Evolutionary conservation across 208 protist genomes (phyloP).

Genomic region (Polymyxa betae): DNA sequence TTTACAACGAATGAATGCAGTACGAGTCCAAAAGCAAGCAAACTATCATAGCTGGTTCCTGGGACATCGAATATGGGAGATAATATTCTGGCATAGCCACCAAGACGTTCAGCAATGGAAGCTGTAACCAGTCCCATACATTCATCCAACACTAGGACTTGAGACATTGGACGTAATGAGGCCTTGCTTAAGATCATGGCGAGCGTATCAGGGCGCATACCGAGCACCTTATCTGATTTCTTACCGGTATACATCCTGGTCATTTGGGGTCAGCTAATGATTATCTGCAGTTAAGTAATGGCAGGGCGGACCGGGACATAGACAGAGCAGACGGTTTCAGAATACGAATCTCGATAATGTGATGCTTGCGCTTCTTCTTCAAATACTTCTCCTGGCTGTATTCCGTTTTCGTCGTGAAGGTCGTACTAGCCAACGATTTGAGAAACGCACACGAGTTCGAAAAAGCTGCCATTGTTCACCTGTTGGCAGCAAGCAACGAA

Average conservation of each 20-base stretch:
- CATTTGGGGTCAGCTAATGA: background rate
- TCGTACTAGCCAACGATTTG: background rate
- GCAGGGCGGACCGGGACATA: background rate
- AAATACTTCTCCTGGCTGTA: conserved; percentile 35
- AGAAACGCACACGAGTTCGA: background rate
- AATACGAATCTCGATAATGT: conserved; percentile 41
- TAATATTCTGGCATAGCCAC: conserved; percentile 7
- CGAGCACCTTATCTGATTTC: conserved; percentile 40
- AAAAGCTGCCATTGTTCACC: background rate
- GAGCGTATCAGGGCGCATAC: conserved; percentile 17
- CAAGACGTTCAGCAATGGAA: conserved; percentile 30
- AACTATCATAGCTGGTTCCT: too few relatives aligned
- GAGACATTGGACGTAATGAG: conserved; percentile 25
- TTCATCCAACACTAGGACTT: conserved; percentile 24
- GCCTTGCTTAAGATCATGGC: conserved; percentile 31
- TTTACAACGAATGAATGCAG: too few relatives aligned
- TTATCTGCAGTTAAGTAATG: background rate
- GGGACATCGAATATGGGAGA: background rate
- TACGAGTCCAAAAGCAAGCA: too few relatives aligned
- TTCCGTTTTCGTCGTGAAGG: conserved; percentile 19
- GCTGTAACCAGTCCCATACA: background rate
- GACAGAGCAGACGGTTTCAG: background rate
- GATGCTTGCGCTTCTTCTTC: conserved; percentile 36
- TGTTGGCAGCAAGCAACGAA: background rate
- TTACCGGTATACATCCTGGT: background rate